Evolutionary conservation across 2,329 filamentous ascomycete genomes (phyloP).

Genomic region (Cladosporium sp.): DNA sequence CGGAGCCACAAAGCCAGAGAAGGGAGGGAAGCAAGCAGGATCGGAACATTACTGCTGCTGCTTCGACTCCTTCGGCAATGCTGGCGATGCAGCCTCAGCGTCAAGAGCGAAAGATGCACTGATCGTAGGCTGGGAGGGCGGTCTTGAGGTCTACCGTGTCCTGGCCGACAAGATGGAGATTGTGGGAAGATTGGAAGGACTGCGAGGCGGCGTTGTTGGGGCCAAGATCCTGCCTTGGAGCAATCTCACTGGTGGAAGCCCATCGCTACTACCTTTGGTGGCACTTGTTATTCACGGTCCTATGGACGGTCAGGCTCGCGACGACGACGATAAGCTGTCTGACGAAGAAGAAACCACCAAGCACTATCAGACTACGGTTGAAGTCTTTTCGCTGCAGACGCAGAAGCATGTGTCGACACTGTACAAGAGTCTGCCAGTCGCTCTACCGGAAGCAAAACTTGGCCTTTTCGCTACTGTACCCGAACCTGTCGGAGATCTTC

Average conservation of each 20-base stretch:
- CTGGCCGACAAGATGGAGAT: slow-evolving; percentile 70
- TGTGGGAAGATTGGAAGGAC: slow-evolving; percentile 69
- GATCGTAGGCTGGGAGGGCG: slow-evolving; percentile 77
- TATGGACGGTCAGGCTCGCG: slow-evolving; percentile 51
- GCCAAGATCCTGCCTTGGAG: slow-evolving; percentile 81
- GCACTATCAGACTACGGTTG: slow-evolving; percentile 81
- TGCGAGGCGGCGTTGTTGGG: slow-evolving; percentile 76
- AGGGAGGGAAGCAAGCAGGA: slow-evolving; percentile 39
- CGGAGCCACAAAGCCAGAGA: slow-evolving; percentile 23
- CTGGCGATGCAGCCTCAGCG: slow-evolving; percentile 47
- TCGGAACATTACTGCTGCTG: slow-evolving; percentile 73
- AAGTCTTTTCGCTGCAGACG: slow-evolving; percentile 83
- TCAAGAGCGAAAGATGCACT: slow-evolving; percentile 62
- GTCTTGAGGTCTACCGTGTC: slow-evolving; percentile 72
- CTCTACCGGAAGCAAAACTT: slow-evolving; percentile 35
- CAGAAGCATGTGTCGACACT: slow-evolving; percentile 70
- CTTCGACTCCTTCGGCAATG: slow-evolving; percentile 67
- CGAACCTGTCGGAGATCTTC: slow-evolving; percentile 69
- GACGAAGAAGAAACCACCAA: slow-evolving; percentile 46
- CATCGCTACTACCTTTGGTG: slow-evolving; percentile 68
- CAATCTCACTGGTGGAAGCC: slow-evolving; percentile 52
- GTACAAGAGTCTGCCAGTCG: slow-evolving; percentile 66
- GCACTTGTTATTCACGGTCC: slow-evolving; percentile 81
- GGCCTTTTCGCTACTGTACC: slow-evolving; percentile 46
- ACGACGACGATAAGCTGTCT: slow-evolving; percentile 29